These are phyloP conservation scores for Aureobasidium sp. DNA, from an alignment of 2,329 filamentous ascomycete species.

Conservation along the genomic window DNA sequence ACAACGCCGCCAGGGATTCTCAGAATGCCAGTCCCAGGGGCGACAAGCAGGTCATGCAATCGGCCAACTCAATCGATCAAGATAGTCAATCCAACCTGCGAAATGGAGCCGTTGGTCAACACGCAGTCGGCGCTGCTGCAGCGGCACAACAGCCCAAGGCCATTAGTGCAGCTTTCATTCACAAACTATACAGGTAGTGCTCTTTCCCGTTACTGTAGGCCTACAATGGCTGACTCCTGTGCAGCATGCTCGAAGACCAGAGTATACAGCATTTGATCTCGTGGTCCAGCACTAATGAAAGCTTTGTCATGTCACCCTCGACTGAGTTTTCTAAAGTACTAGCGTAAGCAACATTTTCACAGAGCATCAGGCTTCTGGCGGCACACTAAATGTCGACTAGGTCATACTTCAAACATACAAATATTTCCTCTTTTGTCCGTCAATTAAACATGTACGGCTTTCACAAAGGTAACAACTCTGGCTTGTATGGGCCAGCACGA, in stretches of 20 bases:
- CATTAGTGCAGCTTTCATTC: slow-evolving; percentile 96
- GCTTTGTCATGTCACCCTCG: slow-evolving; percentile 97
- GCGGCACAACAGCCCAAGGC: slow-evolving; percentile 92
- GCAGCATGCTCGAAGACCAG: slow-evolving; percentile 91
- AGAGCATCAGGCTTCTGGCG: slow-evolving; percentile 12
- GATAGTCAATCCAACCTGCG: slow-evolving; percentile 22
- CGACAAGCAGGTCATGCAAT: slow-evolving; percentile 34
- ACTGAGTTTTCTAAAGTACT: slow-evolving; percentile 97
- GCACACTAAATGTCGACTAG: slow-evolving; percentile 38
- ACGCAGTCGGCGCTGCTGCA: slow-evolving; percentile 50
- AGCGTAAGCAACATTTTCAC: slow-evolving; percentile 55
- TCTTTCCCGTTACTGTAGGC: not conserved
- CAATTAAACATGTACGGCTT: slow-evolving; percentile 99
- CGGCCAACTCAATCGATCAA: slow-evolving; percentile 22
- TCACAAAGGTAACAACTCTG: slow-evolving; percentile 68
- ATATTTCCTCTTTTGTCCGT: slow-evolving; percentile 95
- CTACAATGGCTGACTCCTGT: slow-evolving; percentile 22
- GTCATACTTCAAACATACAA: slow-evolving; percentile 99
- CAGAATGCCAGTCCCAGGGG: slow-evolving; percentile 39
- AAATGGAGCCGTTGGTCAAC: slow-evolving; percentile 33
- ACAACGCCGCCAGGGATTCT: slow-evolving; percentile 27
- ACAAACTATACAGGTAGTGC: slow-evolving; percentile 93
- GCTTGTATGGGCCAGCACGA: not conserved
- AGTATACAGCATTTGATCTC: slow-evolving; percentile 93
- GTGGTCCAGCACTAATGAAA: slow-evolving; percentile 88